These are phyloP conservation scores for Exophiala calicioides DNA, from an alignment of 2,329 filamentous ascomycete genomes.

Conservation along the genomic window DNA sequence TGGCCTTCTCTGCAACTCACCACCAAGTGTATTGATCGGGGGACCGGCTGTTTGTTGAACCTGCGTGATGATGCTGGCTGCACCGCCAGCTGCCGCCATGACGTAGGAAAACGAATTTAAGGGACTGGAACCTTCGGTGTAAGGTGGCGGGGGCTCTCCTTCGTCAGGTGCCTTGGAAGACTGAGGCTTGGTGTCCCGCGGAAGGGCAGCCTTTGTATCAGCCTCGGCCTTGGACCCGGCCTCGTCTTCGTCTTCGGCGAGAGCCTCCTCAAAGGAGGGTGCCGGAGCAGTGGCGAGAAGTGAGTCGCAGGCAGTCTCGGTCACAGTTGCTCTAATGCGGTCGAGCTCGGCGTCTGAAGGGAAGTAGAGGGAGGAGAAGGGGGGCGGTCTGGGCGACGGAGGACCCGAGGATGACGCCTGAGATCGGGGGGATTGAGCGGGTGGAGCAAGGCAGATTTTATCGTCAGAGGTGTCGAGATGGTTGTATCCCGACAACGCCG, in stretches of 20 bases:
- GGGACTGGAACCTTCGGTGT: conserved; percentile 91
- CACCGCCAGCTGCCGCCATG: conserved; percentile 96
- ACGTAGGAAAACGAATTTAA: conserved; percentile 91
- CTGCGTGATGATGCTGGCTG: conserved; percentile 98
- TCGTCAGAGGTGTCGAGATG: conserved; percentile 43
- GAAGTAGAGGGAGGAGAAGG: conserved; percentile 66
- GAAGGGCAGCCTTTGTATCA: conserved; percentile 82
- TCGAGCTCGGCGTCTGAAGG: conserved; percentile 44
- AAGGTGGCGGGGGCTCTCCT: conserved; percentile 90
- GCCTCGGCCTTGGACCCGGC: conserved; percentile 56
- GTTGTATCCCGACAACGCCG: conserved; percentile 44
- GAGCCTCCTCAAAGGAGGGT: conserved; percentile 52
- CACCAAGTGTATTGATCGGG: conserved; percentile 84
- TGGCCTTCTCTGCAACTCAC: conserved; percentile 50
- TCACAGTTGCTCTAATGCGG: conserved; percentile 44
- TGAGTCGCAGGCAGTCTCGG: conserved; percentile 50
- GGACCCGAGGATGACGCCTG: conserved; percentile 50
- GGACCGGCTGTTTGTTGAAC: conserved; percentile 88
- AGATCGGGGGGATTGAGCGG: conserved; percentile 42
- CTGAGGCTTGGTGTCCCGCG: conserved; percentile 76
- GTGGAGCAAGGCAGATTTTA: conserved; percentile 42
- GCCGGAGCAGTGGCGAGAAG: conserved; percentile 55
- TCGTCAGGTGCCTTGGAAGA: conserved; percentile 74
- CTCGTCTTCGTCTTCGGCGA: conserved; percentile 44
- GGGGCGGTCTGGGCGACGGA: conserved; percentile 59